Conservation (phyloP, 2,329 filamentous ascomycete species). For the Penicillium palitans region DNA sequence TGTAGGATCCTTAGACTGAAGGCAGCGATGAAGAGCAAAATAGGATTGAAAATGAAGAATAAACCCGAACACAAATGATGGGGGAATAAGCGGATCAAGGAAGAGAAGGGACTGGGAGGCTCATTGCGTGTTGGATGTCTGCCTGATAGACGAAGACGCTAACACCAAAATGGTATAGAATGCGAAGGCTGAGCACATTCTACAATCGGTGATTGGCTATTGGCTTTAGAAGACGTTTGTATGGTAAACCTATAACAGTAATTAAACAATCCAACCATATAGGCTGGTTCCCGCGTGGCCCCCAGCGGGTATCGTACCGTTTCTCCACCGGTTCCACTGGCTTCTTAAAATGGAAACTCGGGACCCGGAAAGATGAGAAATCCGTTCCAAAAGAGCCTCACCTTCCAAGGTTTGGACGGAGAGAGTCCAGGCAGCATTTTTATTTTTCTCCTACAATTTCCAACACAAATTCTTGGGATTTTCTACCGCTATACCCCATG, state of each 20-base stretch:
- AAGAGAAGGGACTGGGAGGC: conserved; percentile 26
- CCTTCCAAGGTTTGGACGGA: background rate
- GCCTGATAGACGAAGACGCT: conserved; percentile 40
- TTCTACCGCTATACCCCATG: background rate
- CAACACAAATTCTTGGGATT: background rate
- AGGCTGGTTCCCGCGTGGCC: conserved; percentile 3
- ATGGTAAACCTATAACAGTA: conserved; percentile 1
- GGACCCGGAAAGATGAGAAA: background rate
- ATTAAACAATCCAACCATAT: background rate
- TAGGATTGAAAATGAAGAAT: conserved; percentile 18
- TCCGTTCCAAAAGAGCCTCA: conserved; percentile 8
- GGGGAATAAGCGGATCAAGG: conserved; percentile 16
- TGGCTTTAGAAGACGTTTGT: conserved; percentile 6
- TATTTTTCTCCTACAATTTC: background rate
- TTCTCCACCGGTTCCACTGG: conserved; percentile 7
- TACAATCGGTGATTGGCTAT: conserved; percentile 18
- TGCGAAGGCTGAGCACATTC: conserved; percentile 25
- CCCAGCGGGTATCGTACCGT: conserved; percentile 5
- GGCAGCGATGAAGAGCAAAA: background rate
- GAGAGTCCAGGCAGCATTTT: background rate
- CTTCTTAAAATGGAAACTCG: conserved; percentile 14
- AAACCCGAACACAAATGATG: conserved; percentile 6
- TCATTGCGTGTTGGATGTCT: conserved; percentile 36
- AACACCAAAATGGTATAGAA: conserved; percentile 23
- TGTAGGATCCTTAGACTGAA: conserved; percentile 4